Base-by-base conservation (phyloP, 2,329 filamentous ascomycete species). In the Aspergillus terreus region DNA sequence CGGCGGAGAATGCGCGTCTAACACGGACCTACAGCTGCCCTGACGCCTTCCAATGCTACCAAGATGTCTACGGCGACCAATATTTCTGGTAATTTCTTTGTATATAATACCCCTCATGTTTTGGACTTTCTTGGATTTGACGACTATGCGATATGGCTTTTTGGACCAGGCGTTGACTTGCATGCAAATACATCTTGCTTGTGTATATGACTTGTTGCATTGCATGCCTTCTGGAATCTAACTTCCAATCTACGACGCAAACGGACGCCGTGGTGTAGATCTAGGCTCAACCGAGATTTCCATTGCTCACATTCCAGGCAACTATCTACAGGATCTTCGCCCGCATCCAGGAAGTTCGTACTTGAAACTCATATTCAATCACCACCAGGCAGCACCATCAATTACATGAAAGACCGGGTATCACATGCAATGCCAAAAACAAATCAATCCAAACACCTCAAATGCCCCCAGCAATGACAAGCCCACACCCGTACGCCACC, bases 11-110 rank as follows among this genome's bases (percentile, higher is more conserved):
- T 14, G 1, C n/a, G 1, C 23, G 15, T 46, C 46, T 55, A 56
- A 56, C 43, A 12, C n/a, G 4, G n/a, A 5, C 7, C 21, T 38
- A 81, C 2, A 77, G 82, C 56, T 87, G 83, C 59, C 84, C 84
- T 1, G 70, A 73, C 19, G 78, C 80, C 3, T 68, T 73, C 43
- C 76, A 80, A 11, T 86, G 83, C 63, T 86, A 86, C 65, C 85
- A 83, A 67, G 78, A 82, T 30, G 75, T 81, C 27, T 87, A 82
- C 57, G 83, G 83, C 2, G 57, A 53, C 23, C 51, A 55, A 15
- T 59, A 56, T 43, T 59, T 59, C 52, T 60, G 57, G 58, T 62
- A 51, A 53, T 57, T 54, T 42, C 23, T 42, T 42, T 57, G 51
- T 56, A 52, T 47, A 56, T 57, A 59, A 57, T 55, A 53, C 51